Base-by-base conservation (phyloP, 352 stramenopile species). In the Elongisporangium senticosum region DNA sequence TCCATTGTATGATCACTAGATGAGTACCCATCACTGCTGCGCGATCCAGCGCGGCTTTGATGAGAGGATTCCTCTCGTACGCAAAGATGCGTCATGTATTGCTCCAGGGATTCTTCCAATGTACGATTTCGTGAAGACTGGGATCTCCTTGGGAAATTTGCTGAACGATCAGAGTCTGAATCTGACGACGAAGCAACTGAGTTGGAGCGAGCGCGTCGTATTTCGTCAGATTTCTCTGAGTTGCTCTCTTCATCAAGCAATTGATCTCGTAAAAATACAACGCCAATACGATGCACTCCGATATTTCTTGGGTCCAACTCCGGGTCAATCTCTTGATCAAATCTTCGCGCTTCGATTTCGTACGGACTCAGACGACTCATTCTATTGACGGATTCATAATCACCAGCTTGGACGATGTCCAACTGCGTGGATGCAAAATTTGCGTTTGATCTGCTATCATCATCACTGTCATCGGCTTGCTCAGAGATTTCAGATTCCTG, bases 241-340 rank as follows among this genome's bases (percentile, higher is more conserved):
- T 4, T 17, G 11, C 8, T 14, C 11, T 43, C 33, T 43, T 43
- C 33, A 6, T 43, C 33, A 17, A 15, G 2, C 33, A 43, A 17
- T 17, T 17, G 10, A 2, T 43, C 23, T 11, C 58, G 48, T 6
- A 59, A 53, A 64, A 63, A 76, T 13, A 58, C 26, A 0, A 64
- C 59, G 3, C 61, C 60, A 20, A 81, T 74, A 19, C 49, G 61
- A 21, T 77, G 58, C 2, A 74, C 62, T 15, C 72, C 72, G 26
- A 81, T 71, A 0, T 55, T 65, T 8, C 55, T 51, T 11, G 64
- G 66, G 58, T 81, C 69, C 11, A 65, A 33, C 1, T 43, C 33
- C 11, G 33, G 33, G 3, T 63, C 53, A 15, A 61, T 22, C 17
- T 40, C 15, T 6, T 37, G 19, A 3, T 59, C 20, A 22, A 11